Base-by-base conservation (phyloP, 1,139 yeast genomes). In the Magnusiomyces fungicola region DNA sequence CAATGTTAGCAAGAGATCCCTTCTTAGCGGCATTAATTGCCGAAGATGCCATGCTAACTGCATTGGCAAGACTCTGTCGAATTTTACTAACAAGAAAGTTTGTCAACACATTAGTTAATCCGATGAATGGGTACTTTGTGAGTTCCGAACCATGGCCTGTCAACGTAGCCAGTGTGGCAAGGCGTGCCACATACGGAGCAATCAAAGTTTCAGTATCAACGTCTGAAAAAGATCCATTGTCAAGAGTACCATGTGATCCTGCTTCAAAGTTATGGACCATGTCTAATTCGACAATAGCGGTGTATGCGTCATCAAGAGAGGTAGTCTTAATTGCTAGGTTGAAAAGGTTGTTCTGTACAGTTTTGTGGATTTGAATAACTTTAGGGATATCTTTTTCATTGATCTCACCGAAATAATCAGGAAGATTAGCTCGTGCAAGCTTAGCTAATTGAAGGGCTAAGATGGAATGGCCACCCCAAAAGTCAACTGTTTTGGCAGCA, bases 391-490 rank as follows among this genome's bases (percentile, higher is more conserved):
- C 29, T 22, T 38, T 29, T 27, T 9, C 14, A 23, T 6, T 12
- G 23, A 23, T 9, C 12, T 12, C 19, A 23, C 3, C 29, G 46
- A 19, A 18, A 25, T 46, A 37, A 3, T 29, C 47, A 29, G 36
- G 43, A 18, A 52, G 44, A 34, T 43, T 46, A 3, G 43, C 45
- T 21, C 45, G 47, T 3, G 57, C 54, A 24, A 47, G 48, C 38
- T 51, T 48, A 3, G 53, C 54, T 22, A 55, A 45, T 47, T 45
- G 42, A 2, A 55, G 47, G 1, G 58, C 54, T 6, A 47, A 68
- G 22, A 81, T 67, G 53, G 80, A 76, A 59, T 83, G 88, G 53
- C 71, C 58, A 43, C 39, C 42, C 9, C 64, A 55, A 7, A 47
- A 45, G 16, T 54, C 54, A n/a, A 50, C 46, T 18, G 44, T 41